phyloP scores from a whole-genome alignment of 2,329 filamentous ascomycete genomes.

The Tolypocladium ovalisporum region DNA sequence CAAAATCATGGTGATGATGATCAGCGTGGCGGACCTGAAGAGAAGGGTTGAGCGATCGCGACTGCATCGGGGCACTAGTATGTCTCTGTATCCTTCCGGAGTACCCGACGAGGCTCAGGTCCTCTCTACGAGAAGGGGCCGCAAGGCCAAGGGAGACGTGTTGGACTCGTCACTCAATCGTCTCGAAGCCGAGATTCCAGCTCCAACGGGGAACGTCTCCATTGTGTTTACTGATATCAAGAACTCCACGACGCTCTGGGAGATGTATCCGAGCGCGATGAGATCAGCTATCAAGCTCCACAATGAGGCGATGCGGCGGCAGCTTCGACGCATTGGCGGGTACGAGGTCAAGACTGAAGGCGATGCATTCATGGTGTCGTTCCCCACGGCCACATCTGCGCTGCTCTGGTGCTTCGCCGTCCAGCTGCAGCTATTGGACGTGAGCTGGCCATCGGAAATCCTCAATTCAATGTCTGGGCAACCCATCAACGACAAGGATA shows the following conservation, averaged over 20 bases:
- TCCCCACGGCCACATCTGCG: constrained; percentile 89
- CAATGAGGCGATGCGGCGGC: constrained; percentile 92
- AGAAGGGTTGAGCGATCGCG: constrained; percentile 65
- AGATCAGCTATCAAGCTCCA: constrained; percentile 93
- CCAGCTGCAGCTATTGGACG: constrained; percentile 76
- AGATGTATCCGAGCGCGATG: constrained; percentile 91
- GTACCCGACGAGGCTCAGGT: constrained; percentile 60
- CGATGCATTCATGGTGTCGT: constrained; percentile 98
- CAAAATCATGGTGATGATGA: constrained; percentile 99
- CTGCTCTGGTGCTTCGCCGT: constrained; percentile 95
- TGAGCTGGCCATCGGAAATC: constrained; percentile 89
- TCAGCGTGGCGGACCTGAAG: constrained; percentile 85
- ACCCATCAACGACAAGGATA: constrained; percentile 71
- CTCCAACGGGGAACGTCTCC: constrained; percentile 79
- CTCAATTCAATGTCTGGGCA: constrained; percentile 77
- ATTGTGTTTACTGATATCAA: constrained; percentile 99
- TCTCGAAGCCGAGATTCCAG: constrained; percentile 81
- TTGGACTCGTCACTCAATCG: constrained; percentile 79
- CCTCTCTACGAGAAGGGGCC: constrained; percentile 51
- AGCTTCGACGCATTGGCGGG: constrained; percentile 84
- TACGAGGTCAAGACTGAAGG: constrained; percentile 99
- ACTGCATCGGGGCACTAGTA: constrained; percentile 65
- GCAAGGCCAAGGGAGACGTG: constrained; percentile 51
- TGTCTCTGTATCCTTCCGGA: constrained; percentile 72
- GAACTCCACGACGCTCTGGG: constrained; percentile 93